A percentile compares a stretch with the other conserved stretches of the same genome.
These are phyloP conservation scores for Pseudocercospora musae DNA, from an alignment of 2,329 filamentous ascomycete genomes.

Conservation along the genomic window DNA sequence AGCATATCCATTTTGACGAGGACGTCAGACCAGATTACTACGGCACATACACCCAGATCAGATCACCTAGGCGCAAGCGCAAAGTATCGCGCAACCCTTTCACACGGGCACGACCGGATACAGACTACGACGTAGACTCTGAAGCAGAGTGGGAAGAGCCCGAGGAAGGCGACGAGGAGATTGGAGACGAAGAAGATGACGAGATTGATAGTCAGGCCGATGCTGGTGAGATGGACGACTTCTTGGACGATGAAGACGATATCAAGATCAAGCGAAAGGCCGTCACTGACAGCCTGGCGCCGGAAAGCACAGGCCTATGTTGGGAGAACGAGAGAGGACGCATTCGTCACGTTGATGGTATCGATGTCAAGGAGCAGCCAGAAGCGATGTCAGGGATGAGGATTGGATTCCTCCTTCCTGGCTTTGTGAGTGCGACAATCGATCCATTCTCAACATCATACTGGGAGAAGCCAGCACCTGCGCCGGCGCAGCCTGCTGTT, in stretches of 20 bases:
- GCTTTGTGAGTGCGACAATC: conserved; percentile 54
- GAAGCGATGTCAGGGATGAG: conserved; percentile 37
- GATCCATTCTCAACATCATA: conserved; percentile 82
- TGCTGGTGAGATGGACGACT: conserved; percentile 85
- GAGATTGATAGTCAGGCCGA: conserved; percentile 68
- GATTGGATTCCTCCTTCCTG: conserved; percentile 31
- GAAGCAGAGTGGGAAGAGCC: conserved; percentile 81
- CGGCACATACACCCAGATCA: conserved; percentile 66
- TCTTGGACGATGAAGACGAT: conserved; percentile 77
- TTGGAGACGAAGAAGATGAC: conserved; percentile 63
- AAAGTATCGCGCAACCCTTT: conserved; percentile 54
- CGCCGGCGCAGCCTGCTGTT: conserved; percentile 25
- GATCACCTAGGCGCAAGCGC: conserved; percentile 43
- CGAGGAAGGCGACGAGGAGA: conserved; percentile 63
- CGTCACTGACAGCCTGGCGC: conserved; percentile 66
- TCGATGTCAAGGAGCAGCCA: conserved; percentile 34
- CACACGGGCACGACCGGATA: conserved; percentile 55
- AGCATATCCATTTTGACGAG: conserved; percentile 59
- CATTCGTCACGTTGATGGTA: conserved; percentile 45
- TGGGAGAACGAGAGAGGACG: conserved; percentile 65
- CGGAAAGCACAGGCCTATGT: conserved; percentile 74
- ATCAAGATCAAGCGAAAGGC: conserved; percentile 62
- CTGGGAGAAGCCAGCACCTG: conserved; percentile 56
- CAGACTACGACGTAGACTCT: conserved; percentile 81
- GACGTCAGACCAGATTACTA: conserved; percentile 66